Evolutionary conservation across 495 filamentous ascomycete genomes (phyloP).

Genomic region (Clavariopsis aquatica): DNA sequence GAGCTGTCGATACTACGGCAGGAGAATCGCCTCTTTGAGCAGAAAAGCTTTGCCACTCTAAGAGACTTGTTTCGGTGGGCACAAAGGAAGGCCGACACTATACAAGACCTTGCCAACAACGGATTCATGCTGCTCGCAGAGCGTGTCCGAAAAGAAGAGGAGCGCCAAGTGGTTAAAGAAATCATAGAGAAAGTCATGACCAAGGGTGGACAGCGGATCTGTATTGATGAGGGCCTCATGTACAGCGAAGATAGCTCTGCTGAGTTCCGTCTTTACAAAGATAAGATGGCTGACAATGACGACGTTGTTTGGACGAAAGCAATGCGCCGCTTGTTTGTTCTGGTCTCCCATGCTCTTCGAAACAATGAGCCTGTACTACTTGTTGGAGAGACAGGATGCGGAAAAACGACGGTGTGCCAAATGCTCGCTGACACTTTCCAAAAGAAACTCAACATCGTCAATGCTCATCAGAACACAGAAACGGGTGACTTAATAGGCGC

Average conservation of each 20-base stretch:
- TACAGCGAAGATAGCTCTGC: conserved; percentile 61
- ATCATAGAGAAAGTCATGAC: conserved; percentile 92
- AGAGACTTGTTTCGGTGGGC: conserved; percentile 98
- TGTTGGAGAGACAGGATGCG: conserved; percentile 95
- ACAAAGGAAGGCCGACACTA: conserved; percentile 76
- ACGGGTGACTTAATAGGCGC: conserved; percentile 96
- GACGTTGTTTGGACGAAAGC: conserved; percentile 90
- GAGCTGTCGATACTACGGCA: conserved; percentile 87
- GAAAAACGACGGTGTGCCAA: conserved; percentile 96
- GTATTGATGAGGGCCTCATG: conserved; percentile 69
- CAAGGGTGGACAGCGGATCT: conserved; percentile 54
- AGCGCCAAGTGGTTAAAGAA: conserved; percentile 77
- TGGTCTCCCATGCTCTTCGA: conserved; percentile 79
- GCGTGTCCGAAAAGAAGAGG: conserved; percentile 86
- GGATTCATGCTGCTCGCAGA: conserved; percentile 96
- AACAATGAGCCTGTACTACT: conserved; percentile 94
- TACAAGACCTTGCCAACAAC: conserved; percentile 85
- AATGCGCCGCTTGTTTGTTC: conserved; percentile 84
- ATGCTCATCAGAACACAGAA: conserved; percentile 96
- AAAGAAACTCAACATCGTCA: conserved; percentile 80
- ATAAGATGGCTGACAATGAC: conserved; percentile 48
- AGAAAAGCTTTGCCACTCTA: conserved; percentile 95
- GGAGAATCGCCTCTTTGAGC: conserved; percentile 86
- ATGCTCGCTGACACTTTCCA: conserved; percentile 77
- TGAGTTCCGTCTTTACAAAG: conserved; percentile 57